These are phyloP conservation scores for Plantago lanceolata DNA, from an alignment of 305 asterid genomes.

Conservation along the genomic window DNA sequence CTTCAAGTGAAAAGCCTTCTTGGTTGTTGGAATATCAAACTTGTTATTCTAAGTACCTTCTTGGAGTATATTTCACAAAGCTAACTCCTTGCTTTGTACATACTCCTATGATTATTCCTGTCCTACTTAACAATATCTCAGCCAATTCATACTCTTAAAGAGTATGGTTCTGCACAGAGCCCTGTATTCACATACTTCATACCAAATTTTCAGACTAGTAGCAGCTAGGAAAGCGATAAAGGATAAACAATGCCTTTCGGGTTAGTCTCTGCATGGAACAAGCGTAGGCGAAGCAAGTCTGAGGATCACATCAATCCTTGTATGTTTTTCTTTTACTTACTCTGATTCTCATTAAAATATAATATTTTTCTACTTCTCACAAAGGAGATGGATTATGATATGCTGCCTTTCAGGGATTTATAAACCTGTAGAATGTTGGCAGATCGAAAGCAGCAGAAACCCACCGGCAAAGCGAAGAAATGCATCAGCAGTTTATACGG, in stretches of 20 bases:
- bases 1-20: constrained; percentile 54
- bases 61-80: constrained; percentile 32
- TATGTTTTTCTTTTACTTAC: constrained; percentile 26
- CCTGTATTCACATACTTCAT: constrained; percentile 5
- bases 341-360: constrained; percentile 11
- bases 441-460: constrained; percentile 50
- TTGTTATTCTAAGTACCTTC: constrained; percentile 1
- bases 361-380: neutral
- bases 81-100: constrained; percentile 60
- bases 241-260: constrained; percentile 86
- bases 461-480: constrained; percentile 67
- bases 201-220: constrained; percentile 14
- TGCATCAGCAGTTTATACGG: constrained; percentile 74
- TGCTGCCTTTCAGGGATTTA: constrained; percentile 59
- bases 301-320: constrained; percentile 78
- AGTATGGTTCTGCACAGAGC: neutral
- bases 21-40: constrained; percentile 43
- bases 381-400: neutral
- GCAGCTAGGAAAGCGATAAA: constrained; percentile 21
- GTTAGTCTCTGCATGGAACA: constrained; percentile 85
- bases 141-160: constrained; percentile 3
- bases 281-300: constrained; percentile 80
- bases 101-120: constrained; percentile 58
- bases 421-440: constrained; percentile 79
- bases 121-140: constrained; percentile 31